Evolutionary conservation across 1,284 basidiomycete species (phyloP).

Genomic region (Moesziomyces aphidis): DNA sequence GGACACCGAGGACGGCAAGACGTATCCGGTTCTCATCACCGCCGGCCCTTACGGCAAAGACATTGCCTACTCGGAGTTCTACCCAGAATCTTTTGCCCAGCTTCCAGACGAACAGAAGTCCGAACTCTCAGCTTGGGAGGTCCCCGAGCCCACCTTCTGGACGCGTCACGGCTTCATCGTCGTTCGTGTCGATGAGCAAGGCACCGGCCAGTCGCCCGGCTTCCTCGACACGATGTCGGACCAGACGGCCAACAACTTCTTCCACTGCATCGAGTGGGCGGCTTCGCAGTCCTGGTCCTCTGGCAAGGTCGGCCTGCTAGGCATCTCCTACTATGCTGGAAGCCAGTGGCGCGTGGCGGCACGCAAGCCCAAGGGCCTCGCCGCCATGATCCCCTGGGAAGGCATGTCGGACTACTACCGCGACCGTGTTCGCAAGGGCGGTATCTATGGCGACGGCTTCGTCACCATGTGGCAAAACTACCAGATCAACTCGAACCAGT

Average conservation of each 20-base stretch:
- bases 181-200: conserved; percentile 67
- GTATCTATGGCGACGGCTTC: conserved; percentile 65
- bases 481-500: conserved; percentile 65
- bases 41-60: conserved; percentile 67
- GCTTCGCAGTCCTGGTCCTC: conserved; percentile 66
- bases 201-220: conserved; percentile 62
- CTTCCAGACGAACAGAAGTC: conserved; percentile 65
- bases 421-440: conserved; percentile 65
- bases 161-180: conserved; percentile 65
- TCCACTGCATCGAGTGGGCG: conserved; percentile 66
- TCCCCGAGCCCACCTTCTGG: conserved; percentile 66
- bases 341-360: conserved; percentile 68
- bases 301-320: conserved; percentile 67
- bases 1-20: conserved; percentile 23
- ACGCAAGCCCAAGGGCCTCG: conserved; percentile 65
- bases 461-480: conserved; percentile 64
- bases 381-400: conserved; percentile 68
- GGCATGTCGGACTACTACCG: conserved; percentile 67
- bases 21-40: conserved; percentile 64
- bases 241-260: conserved; percentile 63
- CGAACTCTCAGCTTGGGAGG: conserved; percentile 65
- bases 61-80: conserved; percentile 60
- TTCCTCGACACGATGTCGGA: conserved; percentile 65
- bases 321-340: conserved; percentile 67
- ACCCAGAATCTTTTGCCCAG: conserved; percentile 55